Percentiles rank a stretch among this genome's conserved stretches.
These are phyloP conservation scores for Galeopsis tetrahit DNA, from an alignment of 257 asterid genomes.

Conservation along the genomic window DNA sequence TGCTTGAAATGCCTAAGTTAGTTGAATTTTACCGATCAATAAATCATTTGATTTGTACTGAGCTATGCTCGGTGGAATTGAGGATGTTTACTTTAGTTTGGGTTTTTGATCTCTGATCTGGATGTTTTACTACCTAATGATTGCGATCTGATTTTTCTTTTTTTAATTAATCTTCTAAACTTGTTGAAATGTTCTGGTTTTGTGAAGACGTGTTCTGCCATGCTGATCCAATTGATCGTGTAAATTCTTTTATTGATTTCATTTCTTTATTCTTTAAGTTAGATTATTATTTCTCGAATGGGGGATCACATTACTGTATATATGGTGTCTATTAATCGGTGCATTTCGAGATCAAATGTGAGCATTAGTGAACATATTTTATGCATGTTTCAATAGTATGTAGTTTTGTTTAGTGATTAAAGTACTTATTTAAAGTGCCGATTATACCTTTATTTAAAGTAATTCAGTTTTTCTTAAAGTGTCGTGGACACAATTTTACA, in stretches of 20 bases:
- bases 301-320: not conserved
- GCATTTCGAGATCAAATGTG: slow-evolving; percentile 18
- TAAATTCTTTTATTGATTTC: not conserved
- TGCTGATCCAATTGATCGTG: slow-evolving; percentile 23
- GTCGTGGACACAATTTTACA: not conserved
- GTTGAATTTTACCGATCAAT: not conserved
- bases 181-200: not conserved
- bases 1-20: not conserved
- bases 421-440: not conserved
- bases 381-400: slow-evolving; percentile 22
- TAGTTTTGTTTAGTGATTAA: not conserved
- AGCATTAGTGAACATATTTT: not conserved
- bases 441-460: not conserved
- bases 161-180: slow-evolving; percentile 3
- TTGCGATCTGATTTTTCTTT: slow-evolving; percentile 23
- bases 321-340: not conserved
- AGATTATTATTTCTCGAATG: not conserved
- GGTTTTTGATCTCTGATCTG: slow-evolving; percentile 36
- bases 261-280: not conserved
- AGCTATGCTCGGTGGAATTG: slow-evolving; percentile 20
- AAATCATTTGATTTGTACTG: slow-evolving; percentile 24
- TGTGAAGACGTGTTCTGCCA: not conserved
- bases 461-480: not conserved
- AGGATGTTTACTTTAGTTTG: slow-evolving; percentile 4
- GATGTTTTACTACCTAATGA: slow-evolving; percentile 9